Evolutionary conservation across 2,329 filamentous ascomycete species (phyloP).

Genomic region (Zymoseptoria tritici): DNA sequence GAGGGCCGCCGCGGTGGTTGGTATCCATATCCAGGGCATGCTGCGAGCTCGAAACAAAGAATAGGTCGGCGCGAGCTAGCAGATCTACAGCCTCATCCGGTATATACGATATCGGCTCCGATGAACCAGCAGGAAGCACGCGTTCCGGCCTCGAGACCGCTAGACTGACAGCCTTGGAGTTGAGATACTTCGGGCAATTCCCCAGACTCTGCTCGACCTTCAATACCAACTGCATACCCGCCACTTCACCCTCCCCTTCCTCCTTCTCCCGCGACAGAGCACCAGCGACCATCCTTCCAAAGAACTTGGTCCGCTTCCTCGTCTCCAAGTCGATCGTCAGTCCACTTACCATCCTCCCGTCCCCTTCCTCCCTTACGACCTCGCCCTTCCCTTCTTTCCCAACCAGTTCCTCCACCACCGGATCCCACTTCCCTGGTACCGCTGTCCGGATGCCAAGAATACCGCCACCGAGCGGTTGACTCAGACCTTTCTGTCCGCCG

Average conservation of each 20-base stretch:
- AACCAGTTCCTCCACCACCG: conserved; percentile 59
- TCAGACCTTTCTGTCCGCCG: conserved; percentile 67
- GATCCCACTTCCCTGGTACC: conserved; percentile 58
- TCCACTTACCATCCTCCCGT: conserved; percentile 52
- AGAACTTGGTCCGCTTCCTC: conserved; percentile 66
- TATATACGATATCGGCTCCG: conserved; percentile 38
- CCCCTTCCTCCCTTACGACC: conserved; percentile 33
- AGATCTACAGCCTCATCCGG: conserved; percentile 50
- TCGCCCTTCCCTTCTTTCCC: conserved; percentile 40
- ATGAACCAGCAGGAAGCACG: conserved; percentile 29
- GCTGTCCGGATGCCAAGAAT: conserved; percentile 57
- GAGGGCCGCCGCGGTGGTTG: conserved; percentile 69
- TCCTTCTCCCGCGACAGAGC: conserved; percentile 32
- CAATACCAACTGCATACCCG: conserved; percentile 53
- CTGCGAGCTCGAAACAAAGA: conserved; percentile 68
- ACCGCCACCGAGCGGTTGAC: conserved; percentile 52
- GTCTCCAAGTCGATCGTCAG: conserved; percentile 58
- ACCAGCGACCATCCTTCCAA: conserved; percentile 60
- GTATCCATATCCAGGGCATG: conserved; percentile 65
- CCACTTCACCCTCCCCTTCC: conserved; percentile 18
- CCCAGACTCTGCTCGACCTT: conserved; percentile 64
- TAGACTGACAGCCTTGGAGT: conserved; percentile 58
- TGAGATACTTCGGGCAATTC: conserved; percentile 84
- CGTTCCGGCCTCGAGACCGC: conserved; percentile 49
- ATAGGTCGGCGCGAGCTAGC: conserved; percentile 59